Evolutionary conservation across 23 red algal genomes (phyloP).

Genomic region (Gracilaria domingensis): DNA sequence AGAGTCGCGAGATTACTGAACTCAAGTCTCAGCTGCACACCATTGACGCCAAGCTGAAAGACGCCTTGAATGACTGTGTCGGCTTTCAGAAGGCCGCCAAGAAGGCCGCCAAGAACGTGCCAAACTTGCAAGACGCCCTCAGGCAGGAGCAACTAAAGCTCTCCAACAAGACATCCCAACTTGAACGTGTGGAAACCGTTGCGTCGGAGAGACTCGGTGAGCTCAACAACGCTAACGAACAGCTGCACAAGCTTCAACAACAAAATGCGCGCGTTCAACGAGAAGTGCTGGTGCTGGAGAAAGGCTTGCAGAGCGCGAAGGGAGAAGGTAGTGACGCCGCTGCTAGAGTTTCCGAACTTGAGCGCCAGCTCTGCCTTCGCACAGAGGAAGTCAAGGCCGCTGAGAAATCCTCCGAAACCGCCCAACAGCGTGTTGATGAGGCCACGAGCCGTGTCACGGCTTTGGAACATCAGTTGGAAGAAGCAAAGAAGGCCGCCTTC

Average conservation of each 20-base stretch:
- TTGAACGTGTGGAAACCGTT: conserved; percentile 25
- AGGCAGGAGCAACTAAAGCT: conserved; percentile 18
- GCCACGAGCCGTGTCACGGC: not conserved
- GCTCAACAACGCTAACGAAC: not conserved
- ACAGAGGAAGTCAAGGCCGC: conserved; percentile 57
- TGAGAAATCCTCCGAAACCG: conserved; percentile 29
- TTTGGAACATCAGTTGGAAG: conserved; percentile 9
- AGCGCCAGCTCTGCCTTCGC: conserved; percentile 47
- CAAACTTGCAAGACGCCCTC: conserved; percentile 42
- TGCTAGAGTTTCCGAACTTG: conserved; percentile 30
- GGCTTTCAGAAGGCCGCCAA: conserved; percentile 54
- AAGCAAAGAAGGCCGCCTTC: conserved; percentile 4
- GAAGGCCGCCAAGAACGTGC: conserved; percentile 10
- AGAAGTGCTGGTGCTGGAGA: conserved; percentile 51
- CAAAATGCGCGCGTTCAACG: conserved; percentile 41
- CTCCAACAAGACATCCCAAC: not conserved
- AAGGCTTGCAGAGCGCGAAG: conserved; percentile 51
- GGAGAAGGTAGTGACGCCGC: conserved; percentile 48
- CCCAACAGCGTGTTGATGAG: conserved; percentile 12
- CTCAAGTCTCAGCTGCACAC: conserved; percentile 21
- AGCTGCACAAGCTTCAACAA: conserved; percentile 16
- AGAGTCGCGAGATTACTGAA: conserved; percentile 54
- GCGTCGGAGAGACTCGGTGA: conserved; percentile 32
- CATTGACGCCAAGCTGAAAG: conserved; percentile 25
- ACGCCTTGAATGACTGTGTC: conserved; percentile 46